phyloP scores from a whole-genome alignment of 2,329 filamentous ascomycete species.

The Metarhizium guizhouense region DNA sequence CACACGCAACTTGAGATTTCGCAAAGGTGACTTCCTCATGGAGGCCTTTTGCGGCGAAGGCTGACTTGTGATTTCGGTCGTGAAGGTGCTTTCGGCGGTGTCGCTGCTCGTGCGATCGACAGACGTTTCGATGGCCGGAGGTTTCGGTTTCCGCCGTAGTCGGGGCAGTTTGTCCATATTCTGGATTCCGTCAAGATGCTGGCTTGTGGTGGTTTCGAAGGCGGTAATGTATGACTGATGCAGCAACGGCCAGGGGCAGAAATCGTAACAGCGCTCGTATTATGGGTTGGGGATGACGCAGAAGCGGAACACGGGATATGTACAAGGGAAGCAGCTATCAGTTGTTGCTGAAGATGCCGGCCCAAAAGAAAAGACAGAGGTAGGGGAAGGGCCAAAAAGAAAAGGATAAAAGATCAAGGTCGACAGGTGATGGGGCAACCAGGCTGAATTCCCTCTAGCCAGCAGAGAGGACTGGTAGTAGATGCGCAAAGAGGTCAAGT shows the following conservation, averaged over 20 bases:
- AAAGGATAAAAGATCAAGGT: neutral
- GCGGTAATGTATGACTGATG: neutral
- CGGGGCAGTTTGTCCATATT: conserved; percentile 33
- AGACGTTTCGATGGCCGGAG: conserved; percentile 31
- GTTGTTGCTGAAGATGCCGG: neutral
- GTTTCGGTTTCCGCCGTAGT: conserved; percentile 35
- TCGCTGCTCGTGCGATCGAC: conserved; percentile 24
- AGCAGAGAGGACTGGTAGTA: conserved; percentile 2
- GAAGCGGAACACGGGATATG: neutral
- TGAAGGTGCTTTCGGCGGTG: conserved; percentile 15
- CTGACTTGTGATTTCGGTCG: conserved; percentile 2
- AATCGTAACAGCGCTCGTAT: neutral
- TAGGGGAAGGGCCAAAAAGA: neutral
- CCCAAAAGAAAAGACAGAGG: conserved; percentile 2
- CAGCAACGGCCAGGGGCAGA: neutral
- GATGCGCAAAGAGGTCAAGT: neutral
- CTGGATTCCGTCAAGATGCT: neutral
- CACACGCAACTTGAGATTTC: conserved; percentile 34
- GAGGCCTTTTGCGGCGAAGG: conserved; percentile 14
- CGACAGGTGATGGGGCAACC: neutral
- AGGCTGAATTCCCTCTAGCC: neutral
- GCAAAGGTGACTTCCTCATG: conserved; percentile 30
- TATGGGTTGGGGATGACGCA: neutral
- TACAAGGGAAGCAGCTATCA: neutral
- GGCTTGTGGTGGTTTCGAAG: neutral